Percentiles rank a stretch among this genome's conserved stretches.
phyloP scores from a whole-genome alignment of 306 rosid genomes.

The Medicago truncatula region DNA sequence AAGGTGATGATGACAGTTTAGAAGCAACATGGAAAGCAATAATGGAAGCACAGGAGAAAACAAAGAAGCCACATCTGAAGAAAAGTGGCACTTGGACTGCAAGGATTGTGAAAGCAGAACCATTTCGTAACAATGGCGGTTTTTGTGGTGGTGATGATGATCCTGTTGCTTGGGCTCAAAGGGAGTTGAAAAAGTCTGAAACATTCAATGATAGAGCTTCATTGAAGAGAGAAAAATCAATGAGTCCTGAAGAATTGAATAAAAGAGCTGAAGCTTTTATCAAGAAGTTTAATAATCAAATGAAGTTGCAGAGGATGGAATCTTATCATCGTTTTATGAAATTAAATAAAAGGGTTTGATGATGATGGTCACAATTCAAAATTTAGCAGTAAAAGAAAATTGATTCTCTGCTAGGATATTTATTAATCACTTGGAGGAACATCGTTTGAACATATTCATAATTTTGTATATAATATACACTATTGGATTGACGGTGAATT shows the following conservation, averaged over 20 bases:
- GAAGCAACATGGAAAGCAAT: conserved; percentile 56
- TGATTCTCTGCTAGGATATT: conserved; percentile 33
- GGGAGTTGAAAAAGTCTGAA: conserved; percentile 70
- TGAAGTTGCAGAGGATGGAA: conserved; percentile 79
- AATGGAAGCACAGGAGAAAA: conserved; percentile 50
- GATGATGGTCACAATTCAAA: conserved; percentile 35
- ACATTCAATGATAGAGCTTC: conserved; percentile 68
- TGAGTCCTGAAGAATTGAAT: conserved; percentile 73
- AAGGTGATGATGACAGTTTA: conserved; percentile 45
- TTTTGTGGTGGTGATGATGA: conserved; percentile 50
- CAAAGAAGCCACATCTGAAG: conserved; percentile 44
- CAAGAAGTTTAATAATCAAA: conserved; percentile 57
- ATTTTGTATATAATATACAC: background rate
- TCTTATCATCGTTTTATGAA: conserved; percentile 69
- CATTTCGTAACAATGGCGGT: conserved; percentile 26
- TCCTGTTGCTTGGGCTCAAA: conserved; percentile 62
- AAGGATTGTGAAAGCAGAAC: conserved; percentile 51
- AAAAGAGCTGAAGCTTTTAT: conserved; percentile 73
- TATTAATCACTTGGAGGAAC: conserved; percentile 46
- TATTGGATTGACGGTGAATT: too few species aligned
- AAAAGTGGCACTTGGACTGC: conserved; percentile 58
- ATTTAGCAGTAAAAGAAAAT: conserved; percentile 35
- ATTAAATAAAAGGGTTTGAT: conserved; percentile 39
- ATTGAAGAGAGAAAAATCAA: conserved; percentile 67
- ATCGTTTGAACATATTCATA: background rate